Evolutionary conservation across 164 flowering plant genomes (phyloP), one percentile per base, ranked within the genome.

Genomic region (Amborella trichopoda): DNA sequence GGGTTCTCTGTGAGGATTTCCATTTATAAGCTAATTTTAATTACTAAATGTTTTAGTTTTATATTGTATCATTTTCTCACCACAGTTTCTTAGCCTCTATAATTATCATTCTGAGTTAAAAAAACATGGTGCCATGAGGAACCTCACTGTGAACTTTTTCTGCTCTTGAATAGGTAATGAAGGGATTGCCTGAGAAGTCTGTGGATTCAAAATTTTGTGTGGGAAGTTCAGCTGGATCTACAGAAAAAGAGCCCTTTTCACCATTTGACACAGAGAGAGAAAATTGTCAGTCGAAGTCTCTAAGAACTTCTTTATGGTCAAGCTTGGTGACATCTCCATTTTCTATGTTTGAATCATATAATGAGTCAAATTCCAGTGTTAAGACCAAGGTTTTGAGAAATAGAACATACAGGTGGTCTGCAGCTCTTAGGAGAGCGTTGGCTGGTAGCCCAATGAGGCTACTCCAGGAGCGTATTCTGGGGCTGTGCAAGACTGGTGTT

Each of bases 401-500:
- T 28, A 67, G 54, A 59, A 58, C 39, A 5, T 44, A 74, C 74
- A 88, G 76, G 21, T 85, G 95, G 95, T 55, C 81, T 19, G 54
- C 67, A 28, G 52, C 77, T 56, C 64, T 82, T 65, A 86, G 54
- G 66, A 69, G 70, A 55, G 61, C 69, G 62, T 59, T 85, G 50
- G 40, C 61, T 18, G 59, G 70, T 54, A 80, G 77, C 32, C 69
- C 97, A 50, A 80, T 89, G 85, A 76, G 80, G 79, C 72, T 85
- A 65, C 62, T 84, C 50, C 89, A 81, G 14, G 94, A 84, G 44
- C 65, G 78, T 20, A 58, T 89, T 16, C 26, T 85, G 5, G 90
- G 97, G 36, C 42, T 74, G 1, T 55, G 58, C 60, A 75, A 56
- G 58, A 60, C 81, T 25, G 75, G 66, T 26, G 23, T 74, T 61